Evolutionary conservation across 1,284 basidiomycete genomes (phyloP), one percentile per base, ranked within the genome.

Genomic region (Tetrapyrgos nigripes): DNA sequence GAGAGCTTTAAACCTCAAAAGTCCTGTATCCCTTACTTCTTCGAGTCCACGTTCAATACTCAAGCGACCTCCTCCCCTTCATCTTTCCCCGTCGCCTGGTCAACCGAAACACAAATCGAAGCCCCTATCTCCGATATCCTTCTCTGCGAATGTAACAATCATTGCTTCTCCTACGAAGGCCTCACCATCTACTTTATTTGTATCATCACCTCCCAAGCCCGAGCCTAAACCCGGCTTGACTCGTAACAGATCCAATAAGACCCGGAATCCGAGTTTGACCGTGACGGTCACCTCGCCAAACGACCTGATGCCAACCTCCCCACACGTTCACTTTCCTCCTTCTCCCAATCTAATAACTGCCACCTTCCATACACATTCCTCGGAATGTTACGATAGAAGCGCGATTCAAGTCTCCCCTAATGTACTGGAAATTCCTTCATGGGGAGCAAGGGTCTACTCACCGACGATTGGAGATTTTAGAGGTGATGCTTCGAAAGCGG

Each of bases 271-370:
- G n/a, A n/a, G n/a, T n/a, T 40, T 40, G 37, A 40, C 37, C 19
- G 37, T 40, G 17, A 40, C 37, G 14, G 17, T 40, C 37, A 40
- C 37, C 19, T 66, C 68, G 13, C n/a, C n/a, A n/a, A n/a, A n/a
- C n/a, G n/a, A n/a, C n/a, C n/a, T n/a, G n/a, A n/a, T n/a, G n/a
- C 61, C 64, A 23, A 65, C 68, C 47, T 82, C 82, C 13, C 81
- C 83, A 5, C 84, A 83, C 65, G 86, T 87, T 57, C 85, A 83
- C 68, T 87, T 87, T 69, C 83, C 84, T 17, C 78, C 83, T 23
- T 82, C 85, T 0, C 81, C 86, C 2, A 64, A 73, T 33, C 72
- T 87, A 51, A n/a, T n/a, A n/a, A 75, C 77, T 8, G 76, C 80
- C n/a, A 83, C 81, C 4, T 81, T 80, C 66, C 58, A 69, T 4